Conservation (phyloP, 2,329 filamentous ascomycete genomes). For the Penicillium verrucosum region DNA sequence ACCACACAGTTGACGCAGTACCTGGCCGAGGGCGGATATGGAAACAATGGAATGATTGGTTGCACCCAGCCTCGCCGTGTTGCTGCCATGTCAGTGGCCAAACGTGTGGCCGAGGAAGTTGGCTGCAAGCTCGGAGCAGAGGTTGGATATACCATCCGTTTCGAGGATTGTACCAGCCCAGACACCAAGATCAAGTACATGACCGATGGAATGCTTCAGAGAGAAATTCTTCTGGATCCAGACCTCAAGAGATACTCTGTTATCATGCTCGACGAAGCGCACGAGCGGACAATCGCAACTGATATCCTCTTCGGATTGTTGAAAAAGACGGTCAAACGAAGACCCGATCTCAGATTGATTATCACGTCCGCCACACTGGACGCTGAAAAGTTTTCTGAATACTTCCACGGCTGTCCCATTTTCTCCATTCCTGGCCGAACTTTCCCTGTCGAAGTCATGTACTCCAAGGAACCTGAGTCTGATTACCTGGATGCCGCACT, state of each 20-base stretch:
- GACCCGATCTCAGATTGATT: constrained; percentile 88
- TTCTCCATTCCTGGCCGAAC: constrained; percentile 95
- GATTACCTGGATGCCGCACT: constrained; percentile 93
- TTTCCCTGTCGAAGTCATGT: constrained; percentile 93
- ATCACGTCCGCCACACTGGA: constrained; percentile 95
- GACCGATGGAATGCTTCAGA: constrained; percentile 97
- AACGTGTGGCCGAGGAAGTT: constrained; percentile 93
- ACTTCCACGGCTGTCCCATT: constrained; percentile 94
- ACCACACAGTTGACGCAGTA: constrained; percentile 97
- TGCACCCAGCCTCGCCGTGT: constrained; percentile 97
- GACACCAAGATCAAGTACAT: constrained; percentile 97
- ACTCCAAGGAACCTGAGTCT: constrained; percentile 88
- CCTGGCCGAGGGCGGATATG: constrained; percentile 86
- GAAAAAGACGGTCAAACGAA: constrained; percentile 84
- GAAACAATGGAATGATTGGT: constrained; percentile 82
- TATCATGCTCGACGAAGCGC: constrained; percentile 97
- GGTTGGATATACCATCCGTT: constrained; percentile 95
- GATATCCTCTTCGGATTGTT: constrained; percentile 92
- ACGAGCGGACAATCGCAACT: constrained; percentile 94
- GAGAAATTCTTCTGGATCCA: constrained; percentile 90
- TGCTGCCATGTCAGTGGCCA: constrained; percentile 94
- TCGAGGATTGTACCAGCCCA: constrained; percentile 87
- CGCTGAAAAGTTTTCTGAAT: constrained; percentile 94
- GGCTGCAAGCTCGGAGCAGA: constrained; percentile 86
- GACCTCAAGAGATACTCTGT: constrained; percentile 87